Evolutionary conservation across 371 early-diverging fungal genomes (phyloP), one percentile per base, ranked within the genome.

Genomic region (Rhizopus microsporus): DNA sequence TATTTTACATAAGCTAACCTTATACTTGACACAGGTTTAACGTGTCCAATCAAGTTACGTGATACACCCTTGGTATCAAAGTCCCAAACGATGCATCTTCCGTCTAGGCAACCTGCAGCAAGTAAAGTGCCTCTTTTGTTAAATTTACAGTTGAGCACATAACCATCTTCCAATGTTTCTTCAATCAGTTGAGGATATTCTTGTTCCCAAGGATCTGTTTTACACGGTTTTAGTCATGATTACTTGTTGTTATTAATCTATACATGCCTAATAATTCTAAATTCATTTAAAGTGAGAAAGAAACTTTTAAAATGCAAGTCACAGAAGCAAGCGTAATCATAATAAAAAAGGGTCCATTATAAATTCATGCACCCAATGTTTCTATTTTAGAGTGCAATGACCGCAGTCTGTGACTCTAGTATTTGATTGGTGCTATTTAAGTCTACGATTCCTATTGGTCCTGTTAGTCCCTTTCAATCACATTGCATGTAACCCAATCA

Each of bases 61-160:
- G 88, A 79, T 8, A 92, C 75, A 15, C 86, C 86, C 40, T 88
- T 82, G 12, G 94, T 91, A 59, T 91, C 91, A 69, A 93, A 88
- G 65, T 95, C 95, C 90, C 91, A 93, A 16, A 96, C 76, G n/a
- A 83, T 76, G 61, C 89, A 86, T 6, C 81, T 73, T n/a, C 96
- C 96, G 63, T 93, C 93, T 2, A 78, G 70, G 59, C 89, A 86
- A 32, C 91, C 94, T 3, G 88, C 87, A 29, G 93, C 95, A 56
- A 95, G 68, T 33, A 87, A 67, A 4, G 87, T 88, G 17, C 93
- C 93, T 50, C 81, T 71, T 69, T 84, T 77, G 65, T 91, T 90
- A 57, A 88, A 90, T 46, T 76, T 72, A 52, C 88, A 85, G 17
- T 74, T 79, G 6, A 81, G 78, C 0, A 85, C 87, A 47, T 82